Percentiles rank a stretch among this genome's conserved stretches.
phyloP scores from a whole-genome alignment of 495 filamentous ascomycete species.

The Penicillium goetzii region DNA sequence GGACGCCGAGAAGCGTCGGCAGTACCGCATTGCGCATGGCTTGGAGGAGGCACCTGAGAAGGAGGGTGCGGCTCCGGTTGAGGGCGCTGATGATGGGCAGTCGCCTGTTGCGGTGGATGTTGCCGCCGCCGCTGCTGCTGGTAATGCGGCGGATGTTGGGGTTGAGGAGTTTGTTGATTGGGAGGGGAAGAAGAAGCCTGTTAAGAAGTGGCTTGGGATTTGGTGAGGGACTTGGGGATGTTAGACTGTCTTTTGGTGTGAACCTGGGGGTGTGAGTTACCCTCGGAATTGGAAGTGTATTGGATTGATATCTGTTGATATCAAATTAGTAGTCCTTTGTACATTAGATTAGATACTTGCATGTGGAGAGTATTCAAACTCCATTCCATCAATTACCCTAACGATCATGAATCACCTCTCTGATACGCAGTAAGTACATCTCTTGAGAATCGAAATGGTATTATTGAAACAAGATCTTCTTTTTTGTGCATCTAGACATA shows the following conservation, averaged over 20 bases:
- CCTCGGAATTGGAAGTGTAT: neutral
- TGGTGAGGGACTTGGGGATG: constrained; percentile 40
- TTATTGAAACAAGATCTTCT: neutral
- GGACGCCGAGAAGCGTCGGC: constrained; percentile 76
- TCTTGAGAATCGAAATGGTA: neutral
- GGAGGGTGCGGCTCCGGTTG: constrained; percentile 16
- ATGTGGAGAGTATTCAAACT: constrained; percentile 1
- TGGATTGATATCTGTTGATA: constrained; percentile 4
- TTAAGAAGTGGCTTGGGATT: constrained; percentile 69
- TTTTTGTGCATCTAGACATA: neutral
- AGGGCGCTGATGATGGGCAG: constrained; percentile 22
- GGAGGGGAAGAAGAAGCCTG: constrained; percentile 52
- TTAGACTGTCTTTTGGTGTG: neutral
- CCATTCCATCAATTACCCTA: constrained; percentile 7
- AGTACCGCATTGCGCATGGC: constrained; percentile 83
- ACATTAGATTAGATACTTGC: constrained; percentile 7
- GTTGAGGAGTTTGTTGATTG: constrained; percentile 43
- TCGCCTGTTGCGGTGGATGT: constrained; percentile 26
- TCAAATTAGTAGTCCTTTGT: neutral
- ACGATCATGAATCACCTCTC: constrained; percentile 29
- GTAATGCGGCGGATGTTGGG: constrained; percentile 9
- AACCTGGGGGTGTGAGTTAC: neutral
- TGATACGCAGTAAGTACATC: neutral
- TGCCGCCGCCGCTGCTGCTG: constrained; percentile 37
- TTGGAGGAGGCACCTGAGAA: constrained; percentile 55